Evolutionary conservation across 1,284 basidiomycete species (phyloP).

Genomic region (Athelia psychrophila): DNA sequence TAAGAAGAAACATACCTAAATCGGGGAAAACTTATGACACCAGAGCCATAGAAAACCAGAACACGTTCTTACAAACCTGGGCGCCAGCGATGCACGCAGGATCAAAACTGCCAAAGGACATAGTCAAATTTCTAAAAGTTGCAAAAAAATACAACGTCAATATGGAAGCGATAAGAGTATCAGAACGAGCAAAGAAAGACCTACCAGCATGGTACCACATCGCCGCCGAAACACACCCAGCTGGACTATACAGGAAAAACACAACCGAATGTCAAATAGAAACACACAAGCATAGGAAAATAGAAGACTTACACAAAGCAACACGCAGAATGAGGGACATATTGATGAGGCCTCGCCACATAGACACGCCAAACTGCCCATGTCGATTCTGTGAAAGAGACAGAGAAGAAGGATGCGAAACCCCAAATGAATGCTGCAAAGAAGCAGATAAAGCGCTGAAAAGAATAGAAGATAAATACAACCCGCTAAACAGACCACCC

Average conservation of each 20-base stretch:
- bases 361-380: not conserved
- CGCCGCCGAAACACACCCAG: not conserved
- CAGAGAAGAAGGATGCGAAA: not conserved
- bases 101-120: conserved; percentile 6
- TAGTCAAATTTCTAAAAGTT: conserved; percentile 4
- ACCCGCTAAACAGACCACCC: conserved; percentile 1
- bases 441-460: not conserved
- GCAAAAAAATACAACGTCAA: conserved; percentile 3
- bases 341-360: not conserved
- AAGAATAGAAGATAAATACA: conserved; percentile 5
- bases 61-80: not conserved
- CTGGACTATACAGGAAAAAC: not conserved
- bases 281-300: conserved; percentile 4
- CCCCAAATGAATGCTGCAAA: conserved; percentile 5
- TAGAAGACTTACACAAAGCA: conserved; percentile 1
- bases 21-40: not conserved
- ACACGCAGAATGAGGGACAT: not conserved
- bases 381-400: not conserved
- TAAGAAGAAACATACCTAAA: not conserved
- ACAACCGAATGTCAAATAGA: conserved; percentile 5
- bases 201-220: conserved; percentile 12
- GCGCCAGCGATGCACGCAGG: not conserved
- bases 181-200: conserved; percentile 10
- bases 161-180: conserved; percentile 4
- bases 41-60: not conserved